Evolutionary conservation across 208 protist genomes (phyloP).

Genomic region (Tritrichomonas musculus): DNA sequence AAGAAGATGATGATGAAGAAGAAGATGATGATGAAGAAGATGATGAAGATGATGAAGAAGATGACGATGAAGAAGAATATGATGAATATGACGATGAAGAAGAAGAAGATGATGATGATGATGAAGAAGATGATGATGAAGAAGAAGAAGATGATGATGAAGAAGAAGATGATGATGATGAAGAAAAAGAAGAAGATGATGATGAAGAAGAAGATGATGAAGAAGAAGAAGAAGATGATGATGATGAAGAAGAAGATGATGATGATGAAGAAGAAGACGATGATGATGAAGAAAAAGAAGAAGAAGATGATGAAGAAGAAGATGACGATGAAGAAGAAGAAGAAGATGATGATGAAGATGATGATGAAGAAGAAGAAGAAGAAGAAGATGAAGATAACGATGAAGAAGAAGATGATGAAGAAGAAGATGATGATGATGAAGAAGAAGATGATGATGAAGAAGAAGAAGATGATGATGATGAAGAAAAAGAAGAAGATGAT

Average conservation of each 20-base stretch:
- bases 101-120: not conserved
- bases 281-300: conserved; percentile 1
- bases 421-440: conserved; percentile 15
- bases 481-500: not conserved
- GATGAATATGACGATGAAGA: no score
- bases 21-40: not conserved
- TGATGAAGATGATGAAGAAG: not conserved
- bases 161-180: not conserved
- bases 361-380: not conserved
- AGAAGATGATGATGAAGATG: not conserved
- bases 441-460: not conserved
- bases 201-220: conserved; percentile 3
- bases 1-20: conserved; percentile 6
- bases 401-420: not conserved
- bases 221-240: conserved; percentile 13
- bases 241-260: not conserved
- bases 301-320: conserved; percentile 15
- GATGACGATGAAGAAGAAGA: conserved; percentile 3
- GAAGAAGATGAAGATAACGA: not conserved
- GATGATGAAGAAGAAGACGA: no score
- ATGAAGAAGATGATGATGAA: not conserved
- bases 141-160: conserved; percentile 3
- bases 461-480: not conserved
- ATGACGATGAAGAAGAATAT: no score
- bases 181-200: conserved; percentile 8